These are phyloP conservation scores for Neurospora africana DNA, from an alignment of 495 filamentous ascomycete species.

Conservation along the genomic window DNA sequence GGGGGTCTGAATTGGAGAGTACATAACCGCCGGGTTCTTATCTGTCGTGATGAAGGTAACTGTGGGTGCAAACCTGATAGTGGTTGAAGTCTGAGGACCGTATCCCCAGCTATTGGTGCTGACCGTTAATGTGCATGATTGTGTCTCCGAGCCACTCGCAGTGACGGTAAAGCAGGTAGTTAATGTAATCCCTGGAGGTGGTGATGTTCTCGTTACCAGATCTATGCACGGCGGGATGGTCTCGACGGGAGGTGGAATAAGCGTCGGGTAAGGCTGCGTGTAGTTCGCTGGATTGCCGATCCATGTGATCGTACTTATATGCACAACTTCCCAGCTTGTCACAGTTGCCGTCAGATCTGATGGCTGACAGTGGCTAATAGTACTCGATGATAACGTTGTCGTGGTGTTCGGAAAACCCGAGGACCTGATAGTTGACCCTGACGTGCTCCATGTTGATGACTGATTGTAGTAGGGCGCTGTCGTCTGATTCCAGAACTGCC, in stretches of 20 bases:
- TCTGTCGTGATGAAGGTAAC: conserved; percentile 35
- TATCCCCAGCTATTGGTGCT: conserved; percentile 12
- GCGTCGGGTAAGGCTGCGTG: conserved; percentile 30
- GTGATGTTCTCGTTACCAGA: background rate
- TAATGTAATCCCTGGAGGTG: conserved; percentile 24
- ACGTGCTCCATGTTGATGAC: conserved; percentile 1
- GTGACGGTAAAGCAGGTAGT: conserved; percentile 22
- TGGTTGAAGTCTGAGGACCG: conserved; percentile 4
- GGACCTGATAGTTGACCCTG: background rate
- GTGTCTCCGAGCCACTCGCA: conserved; percentile 10
- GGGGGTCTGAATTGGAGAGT: conserved; percentile 26
- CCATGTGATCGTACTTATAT: conserved; percentile 37
- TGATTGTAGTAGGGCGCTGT: conserved; percentile 2
- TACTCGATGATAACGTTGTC: background rate
- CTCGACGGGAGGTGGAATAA: conserved; percentile 22
- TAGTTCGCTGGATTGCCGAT: conserved; percentile 31
- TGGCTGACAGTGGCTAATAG: conserved; percentile 11
- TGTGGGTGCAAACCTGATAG: conserved; percentile 6
- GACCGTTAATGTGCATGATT: conserved; percentile 15
- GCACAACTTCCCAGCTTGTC: conserved; percentile 28
- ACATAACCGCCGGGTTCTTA: conserved; percentile 39
- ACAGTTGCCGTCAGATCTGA: conserved; percentile 2
- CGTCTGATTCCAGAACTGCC: background rate
- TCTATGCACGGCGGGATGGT: conserved; percentile 24
- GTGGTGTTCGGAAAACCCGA: background rate